Conservation (phyloP, 768 basidiomycete species). For the Kwoniella shandongensis region DNA sequence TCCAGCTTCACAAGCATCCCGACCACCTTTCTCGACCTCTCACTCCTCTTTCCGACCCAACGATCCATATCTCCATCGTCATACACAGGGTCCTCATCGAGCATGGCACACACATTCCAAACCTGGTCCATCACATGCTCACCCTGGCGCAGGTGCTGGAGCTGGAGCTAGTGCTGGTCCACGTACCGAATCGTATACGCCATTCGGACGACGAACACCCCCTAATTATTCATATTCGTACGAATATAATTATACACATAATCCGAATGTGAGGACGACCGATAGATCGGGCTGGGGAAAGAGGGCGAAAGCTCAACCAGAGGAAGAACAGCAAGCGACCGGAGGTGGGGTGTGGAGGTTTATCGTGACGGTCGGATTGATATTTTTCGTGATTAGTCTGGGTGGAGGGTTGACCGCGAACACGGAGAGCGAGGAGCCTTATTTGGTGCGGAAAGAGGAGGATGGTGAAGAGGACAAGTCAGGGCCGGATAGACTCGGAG, state of each 20-base stretch:
- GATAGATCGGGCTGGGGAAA: not conserved
- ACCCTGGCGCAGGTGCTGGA: too few species aligned
- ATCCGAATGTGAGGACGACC: slow-evolving; percentile 10
- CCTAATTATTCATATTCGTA: slow-evolving; percentile 19
- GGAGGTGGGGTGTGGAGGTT: slow-evolving; percentile 38
- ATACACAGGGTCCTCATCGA: slow-evolving; percentile 21
- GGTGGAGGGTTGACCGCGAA: slow-evolving; percentile 50
- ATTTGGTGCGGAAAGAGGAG: too few species aligned
- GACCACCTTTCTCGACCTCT: not conserved
- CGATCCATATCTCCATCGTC: slow-evolving; percentile 17
- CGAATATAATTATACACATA: slow-evolving; percentile 16
- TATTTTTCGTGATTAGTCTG: slow-evolving; percentile 46
- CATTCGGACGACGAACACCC: slow-evolving; percentile 16
- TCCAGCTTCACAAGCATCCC: slow-evolving; percentile 61
- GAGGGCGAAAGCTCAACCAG: slow-evolving; percentile 18
- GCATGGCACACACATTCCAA: slow-evolving; percentile 11
- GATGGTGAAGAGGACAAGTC: too few species aligned
- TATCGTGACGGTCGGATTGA: slow-evolving; percentile 38
- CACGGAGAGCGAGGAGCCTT: slow-evolving; percentile 18
- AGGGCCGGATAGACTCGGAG: too few species aligned
- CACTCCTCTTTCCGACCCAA: slow-evolving; percentile 17
- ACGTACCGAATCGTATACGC: slow-evolving; percentile 4
- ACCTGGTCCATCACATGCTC: too few species aligned
- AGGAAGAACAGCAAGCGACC: slow-evolving; percentile 11
- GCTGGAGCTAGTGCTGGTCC: not conserved